Base-by-base conservation (phyloP, 2,329 filamentous ascomycete genomes). In the Aspergillus nomiae region DNA sequence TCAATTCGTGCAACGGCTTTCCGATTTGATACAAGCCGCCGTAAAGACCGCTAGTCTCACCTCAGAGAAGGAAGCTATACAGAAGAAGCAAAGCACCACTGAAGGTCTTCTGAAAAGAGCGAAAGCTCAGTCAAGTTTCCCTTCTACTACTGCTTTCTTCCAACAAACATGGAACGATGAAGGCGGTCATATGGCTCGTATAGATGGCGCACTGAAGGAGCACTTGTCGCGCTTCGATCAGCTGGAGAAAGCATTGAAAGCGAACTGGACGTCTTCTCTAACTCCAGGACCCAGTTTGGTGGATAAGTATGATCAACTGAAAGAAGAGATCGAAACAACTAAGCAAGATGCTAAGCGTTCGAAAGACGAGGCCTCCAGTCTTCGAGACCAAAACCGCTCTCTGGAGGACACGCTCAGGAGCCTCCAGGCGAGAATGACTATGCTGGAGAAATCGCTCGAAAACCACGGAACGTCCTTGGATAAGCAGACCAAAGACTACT, bases 1-100 rank as follows among this genome's bases (percentile, higher is more conserved):
- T 81, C 84, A 85, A 65, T 79, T 83, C 63, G 21, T 71, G 34
- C 69, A 63, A 45, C 61, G 63, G 3, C 61, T 74, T 41, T 63
- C 68, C 7, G 69, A 71, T 6, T 63, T 73, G 36, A 61, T 69
- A 7, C 64, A 67, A 41, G 56, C 66, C 11, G 61, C 62, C 3
- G 65, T 80, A 8, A 70, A 74, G 46, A 62, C 63, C 14, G 58
- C 61, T 10, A 70, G 69, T 34, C 59, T 73, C 9, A 69, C 74
- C 10, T 65, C 74, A 2, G 67, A 70, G 41, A 72, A 64, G 55
- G 64, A 68, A 11, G 72, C 68, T 30, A 58, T 76, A 8, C 65
- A 74, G 24, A 71, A 69, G 28, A 73, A 69, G 41, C 68, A 74
- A 21, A 72, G 76, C 0, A 70, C 71, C 5, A 65, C 84, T 7